A percentile compares a stretch with the other conserved stretches of the same genome.
These are phyloP conservation scores for Debaryomyces fabryi DNA, from an alignment of 1,139 yeast genomes.

Conservation along the genomic window DNA sequence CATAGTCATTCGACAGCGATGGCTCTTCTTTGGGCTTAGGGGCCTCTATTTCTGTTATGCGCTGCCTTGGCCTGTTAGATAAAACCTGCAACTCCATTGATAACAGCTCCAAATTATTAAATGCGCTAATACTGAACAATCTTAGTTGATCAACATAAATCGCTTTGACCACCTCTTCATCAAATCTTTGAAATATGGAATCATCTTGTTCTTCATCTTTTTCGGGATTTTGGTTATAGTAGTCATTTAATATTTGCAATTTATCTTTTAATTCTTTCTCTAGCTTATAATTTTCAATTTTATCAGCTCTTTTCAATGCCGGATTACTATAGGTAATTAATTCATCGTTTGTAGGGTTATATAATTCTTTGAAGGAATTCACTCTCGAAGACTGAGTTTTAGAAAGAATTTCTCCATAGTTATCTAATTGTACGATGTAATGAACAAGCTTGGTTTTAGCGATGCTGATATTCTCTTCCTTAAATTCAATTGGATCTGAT, in stretches of 20 bases:
- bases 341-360: slow-evolving; percentile 45
- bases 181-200: slow-evolving; percentile 34
- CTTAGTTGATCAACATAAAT: slow-evolving; percentile 58
- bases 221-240: slow-evolving; percentile 19
- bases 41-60: slow-evolving; percentile 21
- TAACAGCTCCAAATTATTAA: slow-evolving; percentile 55
- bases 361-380: slow-evolving; percentile 41
- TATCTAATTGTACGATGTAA: slow-evolving; percentile 43
- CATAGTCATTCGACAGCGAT: slow-evolving; percentile 31
- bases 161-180: slow-evolving; percentile 64
- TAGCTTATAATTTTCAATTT: slow-evolving; percentile 66
- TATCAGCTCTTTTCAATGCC: slow-evolving; percentile 62
- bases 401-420: slow-evolving; percentile 44
- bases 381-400: slow-evolving; percentile 41
- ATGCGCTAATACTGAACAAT: slow-evolving; percentile 53
- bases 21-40: slow-evolving; percentile 17
- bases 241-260: slow-evolving; percentile 39
- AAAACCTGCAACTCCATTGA: slow-evolving; percentile 62
- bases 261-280: slow-evolving; percentile 57
- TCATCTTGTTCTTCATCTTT: slow-evolving; percentile 32
- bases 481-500: slow-evolving; percentile 24
- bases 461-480: slow-evolving; percentile 42
- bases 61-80: slow-evolving; percentile 32
- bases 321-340: slow-evolving; percentile 40
- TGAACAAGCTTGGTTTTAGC: slow-evolving; percentile 46